Evolutionary conservation across 2,329 filamentous ascomycete species (phyloP).

Genomic region (Bipolaris oryzae): DNA sequence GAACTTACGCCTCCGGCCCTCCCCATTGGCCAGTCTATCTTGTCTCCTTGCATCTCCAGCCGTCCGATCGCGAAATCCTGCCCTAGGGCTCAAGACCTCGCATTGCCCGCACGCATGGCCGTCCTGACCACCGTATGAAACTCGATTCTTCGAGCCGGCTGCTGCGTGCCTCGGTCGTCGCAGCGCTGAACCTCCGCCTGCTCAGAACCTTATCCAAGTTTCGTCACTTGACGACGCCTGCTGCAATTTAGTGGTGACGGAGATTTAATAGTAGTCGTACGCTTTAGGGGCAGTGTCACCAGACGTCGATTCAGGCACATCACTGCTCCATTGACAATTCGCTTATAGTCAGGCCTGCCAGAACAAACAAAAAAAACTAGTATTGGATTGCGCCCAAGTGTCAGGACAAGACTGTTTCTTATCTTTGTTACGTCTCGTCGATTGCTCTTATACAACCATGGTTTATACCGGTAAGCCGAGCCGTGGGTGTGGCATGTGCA

Average conservation of each 20-base stretch:
- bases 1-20: slow-evolving; percentile 15
- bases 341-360: slow-evolving; percentile 11
- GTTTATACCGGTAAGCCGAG: slow-evolving; percentile 52
- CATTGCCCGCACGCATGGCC: slow-evolving; percentile 2
- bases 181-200: slow-evolving; percentile 6
- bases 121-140: slow-evolving; percentile 6
- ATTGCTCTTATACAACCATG: slow-evolving; percentile 34
- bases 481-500: slow-evolving; percentile 74
- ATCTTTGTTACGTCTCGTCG: slow-evolving; percentile 20
- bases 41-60: slow-evolving; percentile 10
- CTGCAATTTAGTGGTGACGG: slow-evolving; percentile 16
- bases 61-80: slow-evolving; percentile 22
- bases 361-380: not conserved
- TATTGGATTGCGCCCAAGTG: slow-evolving; percentile 4
- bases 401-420: slow-evolving; percentile 1
- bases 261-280: slow-evolving; percentile 31
- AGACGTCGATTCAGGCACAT: slow-evolving; percentile 9
- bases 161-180: slow-evolving; percentile 18
- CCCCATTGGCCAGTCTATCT: slow-evolving; percentile 18
- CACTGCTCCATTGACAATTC: slow-evolving; percentile 5
- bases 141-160: slow-evolving; percentile 13
- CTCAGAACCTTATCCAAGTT: slow-evolving; percentile 17
- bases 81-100: slow-evolving; percentile 11
- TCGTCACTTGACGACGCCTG: slow-evolving; percentile 15
- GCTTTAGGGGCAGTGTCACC: slow-evolving; percentile 35